Conservation (phyloP, 331 rosid species). For the Phaseolus coccineus region DNA sequence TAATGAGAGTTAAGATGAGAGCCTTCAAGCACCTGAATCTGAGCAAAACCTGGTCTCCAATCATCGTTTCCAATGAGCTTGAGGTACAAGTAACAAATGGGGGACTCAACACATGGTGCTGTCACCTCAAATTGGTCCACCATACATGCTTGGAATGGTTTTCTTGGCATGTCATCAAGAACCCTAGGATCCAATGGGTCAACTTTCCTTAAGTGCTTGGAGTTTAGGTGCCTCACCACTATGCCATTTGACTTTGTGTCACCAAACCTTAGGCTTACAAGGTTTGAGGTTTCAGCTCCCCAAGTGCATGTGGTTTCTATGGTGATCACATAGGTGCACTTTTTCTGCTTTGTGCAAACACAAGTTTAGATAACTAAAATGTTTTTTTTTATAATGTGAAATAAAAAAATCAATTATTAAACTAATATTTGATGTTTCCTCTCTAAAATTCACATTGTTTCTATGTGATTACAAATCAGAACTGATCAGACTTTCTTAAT, state of each 20-base stretch:
- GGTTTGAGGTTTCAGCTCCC: conserved; percentile 80
- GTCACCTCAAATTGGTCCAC: conserved; percentile 72
- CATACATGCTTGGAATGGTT: conserved; percentile 83
- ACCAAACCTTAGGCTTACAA: conserved; percentile 78
- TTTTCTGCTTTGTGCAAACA: conserved; percentile 47
- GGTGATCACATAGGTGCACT: conserved; percentile 70
- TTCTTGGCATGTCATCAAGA: conserved; percentile 72
- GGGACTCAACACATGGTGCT: conserved; percentile 65
- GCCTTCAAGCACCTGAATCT: conserved; percentile 56
- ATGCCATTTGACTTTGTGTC: conserved; percentile 71
- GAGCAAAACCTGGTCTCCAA: conserved; percentile 83
- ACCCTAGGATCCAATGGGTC: conserved; percentile 64
- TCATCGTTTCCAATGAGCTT: conserved; percentile 68
- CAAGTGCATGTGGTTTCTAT: conserved; percentile 78
- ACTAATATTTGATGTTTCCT: too few species aligned
- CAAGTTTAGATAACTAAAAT: neutral
- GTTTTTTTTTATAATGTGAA: too few species aligned
- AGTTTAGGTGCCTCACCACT: conserved; percentile 63
- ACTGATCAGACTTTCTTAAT: too few species aligned
- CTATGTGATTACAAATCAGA: too few species aligned
- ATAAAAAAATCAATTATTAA: too few species aligned
- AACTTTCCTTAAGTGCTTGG: conserved; percentile 63
- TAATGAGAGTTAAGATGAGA: conserved; percentile 61
- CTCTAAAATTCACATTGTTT: too few species aligned
- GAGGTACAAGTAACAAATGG: conserved; percentile 76